A percentile compares a stretch with the other conserved stretches of the same genome.
Evolutionary conservation across 2,329 filamentous ascomycete genomes (phyloP).

Genomic region (Apiospora marii): DNA sequence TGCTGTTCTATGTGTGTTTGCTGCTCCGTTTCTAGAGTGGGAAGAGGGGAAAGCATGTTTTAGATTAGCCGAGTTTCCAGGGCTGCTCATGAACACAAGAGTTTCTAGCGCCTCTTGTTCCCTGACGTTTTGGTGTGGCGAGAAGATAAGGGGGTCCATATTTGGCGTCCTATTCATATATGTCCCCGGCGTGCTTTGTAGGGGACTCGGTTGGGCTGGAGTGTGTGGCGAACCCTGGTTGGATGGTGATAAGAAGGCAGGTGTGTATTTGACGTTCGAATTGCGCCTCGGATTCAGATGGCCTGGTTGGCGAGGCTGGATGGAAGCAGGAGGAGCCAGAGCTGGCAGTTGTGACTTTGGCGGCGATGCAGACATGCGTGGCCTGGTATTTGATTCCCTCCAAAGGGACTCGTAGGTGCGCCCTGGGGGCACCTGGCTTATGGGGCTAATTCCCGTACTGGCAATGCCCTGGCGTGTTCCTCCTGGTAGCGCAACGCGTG

Average conservation of each 20-base stretch:
- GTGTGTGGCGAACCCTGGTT: slow-evolving; percentile 55
- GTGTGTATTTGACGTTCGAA: slow-evolving; percentile 58
- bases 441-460: slow-evolving; percentile 42
- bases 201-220: slow-evolving; percentile 50
- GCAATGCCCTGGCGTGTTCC: slow-evolving; percentile 45
- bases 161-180: slow-evolving; percentile 46
- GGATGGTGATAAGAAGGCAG: slow-evolving; percentile 58
- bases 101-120: slow-evolving; percentile 86
- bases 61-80: slow-evolving; percentile 72
- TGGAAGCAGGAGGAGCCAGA: slow-evolving; percentile 63
- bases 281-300: slow-evolving; percentile 56
- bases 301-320: slow-evolving; percentile 55
- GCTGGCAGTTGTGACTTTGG: slow-evolving; percentile 45
- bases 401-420: slow-evolving; percentile 54
- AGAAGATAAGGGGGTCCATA: slow-evolving; percentile 66
- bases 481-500: slow-evolving; percentile 51
- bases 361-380: slow-evolving; percentile 47
- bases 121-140: slow-evolving; percentile 72
- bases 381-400: slow-evolving; percentile 50
- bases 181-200: slow-evolving; percentile 47
- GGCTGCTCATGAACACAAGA: slow-evolving; percentile 82
- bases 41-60: slow-evolving; percentile 61
- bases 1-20: slow-evolving; percentile 45
- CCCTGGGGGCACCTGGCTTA: slow-evolving; percentile 34
- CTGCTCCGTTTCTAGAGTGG: slow-evolving; percentile 37